Base-by-base conservation (phyloP, 805 yeast genomes). In the Saccharomycopsis fermentans region DNA sequence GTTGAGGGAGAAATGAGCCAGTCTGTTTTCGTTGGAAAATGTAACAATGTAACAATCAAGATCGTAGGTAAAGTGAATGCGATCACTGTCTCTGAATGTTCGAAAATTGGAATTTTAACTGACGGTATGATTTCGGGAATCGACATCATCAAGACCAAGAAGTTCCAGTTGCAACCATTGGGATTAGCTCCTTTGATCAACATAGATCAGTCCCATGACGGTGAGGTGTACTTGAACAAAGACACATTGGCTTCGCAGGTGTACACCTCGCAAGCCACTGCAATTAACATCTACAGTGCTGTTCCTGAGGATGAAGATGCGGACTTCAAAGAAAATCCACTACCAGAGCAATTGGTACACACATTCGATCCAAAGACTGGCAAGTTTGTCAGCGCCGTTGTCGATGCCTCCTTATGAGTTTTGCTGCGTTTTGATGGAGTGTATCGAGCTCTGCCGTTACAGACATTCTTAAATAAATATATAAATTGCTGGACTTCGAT, bases 301-400 rank as follows among this genome's bases (percentile, higher is more conserved):
- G 79, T 79, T 53, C 81, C 76, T 16, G 84, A 78, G 24, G 59
- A 59, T 36, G 57, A 21, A 5, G 81, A 77, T 52, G 86, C 75
- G 52, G 96, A 92, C 69, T 84, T 80, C 71, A 80, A 77, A 57
- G 99, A 94, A 71, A 74, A 82, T 57, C 84, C 96, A 8, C 81
- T 87, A 48, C 97, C 98, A 8, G 99, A 94, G 73, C 99, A 94
- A 74, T 79, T 94, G 71, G 81, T 82, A 68, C 96, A 90, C 72
- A 76, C 80, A 17, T 75, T 88, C 62, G 75, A 72, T 57, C 70
- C 73, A 52, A 67, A 69, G 57, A 54, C 54, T 9, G 94, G 92
- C 32, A 79, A 80, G 67, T 71, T 91, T 61, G 75, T 77, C 36
- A 82, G 88, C 64, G 77, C 80, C 52, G 85, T 90, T 63, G 96